Percentiles rank a stretch among this genome's conserved stretches.
Evolutionary conservation across 345 rosid species (phyloP).

Genomic region (Populus ilicifolia): DNA sequence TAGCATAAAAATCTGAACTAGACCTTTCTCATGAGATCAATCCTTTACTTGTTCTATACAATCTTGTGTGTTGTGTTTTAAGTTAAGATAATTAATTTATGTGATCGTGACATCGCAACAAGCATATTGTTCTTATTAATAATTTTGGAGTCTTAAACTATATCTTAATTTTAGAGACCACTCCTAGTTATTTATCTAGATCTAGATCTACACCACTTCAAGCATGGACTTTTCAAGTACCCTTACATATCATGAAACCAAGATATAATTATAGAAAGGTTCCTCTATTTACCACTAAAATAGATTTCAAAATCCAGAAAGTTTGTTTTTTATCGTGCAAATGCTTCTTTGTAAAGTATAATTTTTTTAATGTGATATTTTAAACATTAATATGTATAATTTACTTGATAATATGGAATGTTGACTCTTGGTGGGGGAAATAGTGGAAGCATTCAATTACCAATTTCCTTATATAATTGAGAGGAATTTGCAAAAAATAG

Average conservation of each 20-base stretch:
- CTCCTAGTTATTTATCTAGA: background rate
- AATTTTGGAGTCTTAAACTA: background rate
- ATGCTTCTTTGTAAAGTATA: constrained; percentile 55
- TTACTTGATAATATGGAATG: constrained; percentile 72
- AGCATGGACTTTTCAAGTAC: background rate
- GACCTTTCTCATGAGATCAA: no score
- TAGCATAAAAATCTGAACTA: no score
- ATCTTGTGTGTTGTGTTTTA: no score
- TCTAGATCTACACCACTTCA: background rate
- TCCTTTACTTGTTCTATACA: no score
- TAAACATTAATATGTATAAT: constrained; percentile 60
- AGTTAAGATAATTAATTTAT: no score
- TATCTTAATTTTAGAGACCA: background rate
- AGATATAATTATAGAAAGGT: background rate
- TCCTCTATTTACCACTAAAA: constrained; percentile 36
- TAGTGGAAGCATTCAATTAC: constrained; percentile 3
- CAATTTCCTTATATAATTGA: background rate
- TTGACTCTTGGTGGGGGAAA: constrained; percentile 53
- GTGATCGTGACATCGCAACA: no score
- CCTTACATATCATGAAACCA: background rate
- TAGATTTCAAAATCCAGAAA: constrained; percentile 26
- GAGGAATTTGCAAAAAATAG: background rate
- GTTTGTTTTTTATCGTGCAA: constrained; percentile 17
- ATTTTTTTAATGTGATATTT: constrained; percentile 49
- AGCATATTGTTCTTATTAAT: background rate